A percentile compares a stretch with the other conserved stretches of the same genome.
Conservation (phyloP, 768 basidiomycete genomes). For the Psilocybe tampanensis region DNA sequence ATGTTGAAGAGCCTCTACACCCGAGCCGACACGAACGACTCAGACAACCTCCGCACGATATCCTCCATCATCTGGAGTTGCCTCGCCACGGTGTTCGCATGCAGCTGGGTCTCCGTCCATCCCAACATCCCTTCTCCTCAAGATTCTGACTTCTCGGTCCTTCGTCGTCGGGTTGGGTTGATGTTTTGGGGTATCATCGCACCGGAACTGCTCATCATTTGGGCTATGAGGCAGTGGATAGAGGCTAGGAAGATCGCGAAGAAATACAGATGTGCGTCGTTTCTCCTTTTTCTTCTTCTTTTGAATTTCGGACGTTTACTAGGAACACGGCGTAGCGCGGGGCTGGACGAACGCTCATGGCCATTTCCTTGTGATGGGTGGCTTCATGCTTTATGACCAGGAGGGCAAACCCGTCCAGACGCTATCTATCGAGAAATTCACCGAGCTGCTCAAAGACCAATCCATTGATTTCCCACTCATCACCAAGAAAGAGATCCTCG, state of each 20-base stretch:
- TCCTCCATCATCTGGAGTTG: conserved; percentile 2
- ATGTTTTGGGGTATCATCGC: conserved; percentile 4
- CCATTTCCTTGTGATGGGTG: conserved; percentile 17
- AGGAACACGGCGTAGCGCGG: background rate
- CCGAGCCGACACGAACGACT: background rate
- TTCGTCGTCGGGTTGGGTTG: background rate
- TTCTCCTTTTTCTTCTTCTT: background rate
- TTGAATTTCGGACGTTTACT: background rate
- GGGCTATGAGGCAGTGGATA: conserved; percentile 6
- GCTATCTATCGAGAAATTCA: conserved; percentile 13
- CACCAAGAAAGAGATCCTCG: conserved; percentile 7
- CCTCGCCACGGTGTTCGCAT: conserved; percentile 1
- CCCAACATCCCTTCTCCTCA: conserved; percentile 1
- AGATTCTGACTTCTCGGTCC: background rate
- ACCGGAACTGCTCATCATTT: conserved; percentile 2
- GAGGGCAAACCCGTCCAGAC: background rate
- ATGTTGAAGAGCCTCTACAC: background rate
- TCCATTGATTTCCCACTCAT: conserved; percentile 5
- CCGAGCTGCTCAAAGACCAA: background rate
- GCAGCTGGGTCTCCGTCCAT: conserved; percentile 5
- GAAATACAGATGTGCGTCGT: background rate
- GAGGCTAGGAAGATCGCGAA: background rate
- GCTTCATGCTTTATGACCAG: conserved; percentile 11
- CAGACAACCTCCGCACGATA: background rate
- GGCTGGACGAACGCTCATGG: conserved; percentile 15